Conservation (phyloP, 768 basidiomycete species). For the Clitopilus hobsonii region DNA sequence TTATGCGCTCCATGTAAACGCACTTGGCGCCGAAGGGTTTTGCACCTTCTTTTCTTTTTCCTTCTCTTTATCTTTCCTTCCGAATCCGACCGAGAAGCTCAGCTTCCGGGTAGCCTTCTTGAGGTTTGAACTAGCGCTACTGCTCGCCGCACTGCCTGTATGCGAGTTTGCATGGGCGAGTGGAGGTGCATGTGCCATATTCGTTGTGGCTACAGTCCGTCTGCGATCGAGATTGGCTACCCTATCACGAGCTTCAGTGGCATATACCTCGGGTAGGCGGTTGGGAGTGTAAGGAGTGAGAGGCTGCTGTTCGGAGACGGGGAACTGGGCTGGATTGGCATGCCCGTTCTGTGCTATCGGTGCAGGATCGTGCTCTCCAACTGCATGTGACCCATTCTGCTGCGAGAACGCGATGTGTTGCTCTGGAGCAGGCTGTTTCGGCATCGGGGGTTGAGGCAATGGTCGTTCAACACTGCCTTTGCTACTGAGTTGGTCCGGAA, state of each 20-base stretch:
- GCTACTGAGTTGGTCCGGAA: neutral
- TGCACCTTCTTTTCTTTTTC: slow-evolving; percentile 28
- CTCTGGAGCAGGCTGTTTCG: no score
- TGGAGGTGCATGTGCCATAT: slow-evolving; percentile 5
- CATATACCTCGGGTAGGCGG: neutral
- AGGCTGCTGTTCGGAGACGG: neutral
- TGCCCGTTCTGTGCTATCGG: neutral
- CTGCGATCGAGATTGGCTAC: neutral
- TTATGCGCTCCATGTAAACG: slow-evolving; percentile 8
- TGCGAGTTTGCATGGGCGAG: slow-evolving; percentile 10
- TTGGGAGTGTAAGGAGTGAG: neutral
- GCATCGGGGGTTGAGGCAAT: no score
- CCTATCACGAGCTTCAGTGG: neutral
- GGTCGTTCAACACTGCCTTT: slow-evolving; percentile 7
- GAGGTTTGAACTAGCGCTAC: slow-evolving; percentile 16
- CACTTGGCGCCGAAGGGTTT: slow-evolving; percentile 10
- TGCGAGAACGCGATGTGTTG: neutral
- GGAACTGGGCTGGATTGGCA: neutral
- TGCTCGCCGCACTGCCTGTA: slow-evolving; percentile 15
- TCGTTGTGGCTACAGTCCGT: neutral
- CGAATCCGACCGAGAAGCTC: slow-evolving; percentile 60
- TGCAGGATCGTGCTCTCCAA: neutral
- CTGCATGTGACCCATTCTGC: no score
- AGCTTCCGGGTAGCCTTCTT: slow-evolving; percentile 57
- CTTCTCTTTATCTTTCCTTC: slow-evolving; percentile 48